phyloP scores from a whole-genome alignment of 2,329 filamentous ascomycete genomes.

The Drechslerella coelobrocha region DNA sequence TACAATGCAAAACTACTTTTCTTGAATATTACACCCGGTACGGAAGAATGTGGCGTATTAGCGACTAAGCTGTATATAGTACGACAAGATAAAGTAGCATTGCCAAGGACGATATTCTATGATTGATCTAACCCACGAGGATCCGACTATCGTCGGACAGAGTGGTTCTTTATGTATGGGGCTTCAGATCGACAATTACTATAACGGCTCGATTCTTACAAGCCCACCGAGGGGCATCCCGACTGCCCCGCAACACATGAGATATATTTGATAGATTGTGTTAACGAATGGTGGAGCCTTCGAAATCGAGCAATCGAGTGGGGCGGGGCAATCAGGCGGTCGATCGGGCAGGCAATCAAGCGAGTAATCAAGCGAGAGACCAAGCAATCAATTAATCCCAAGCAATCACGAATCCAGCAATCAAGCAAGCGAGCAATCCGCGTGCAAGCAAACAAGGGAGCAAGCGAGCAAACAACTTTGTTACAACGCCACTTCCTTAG shows the following conservation, averaged over 20 bases:
- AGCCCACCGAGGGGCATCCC: neutral
- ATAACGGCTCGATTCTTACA: neutral
- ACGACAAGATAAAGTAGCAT: neutral
- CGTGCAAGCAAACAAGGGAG: neutral
- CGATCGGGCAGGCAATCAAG: neutral
- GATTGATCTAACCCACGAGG: neutral
- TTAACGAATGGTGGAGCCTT: neutral
- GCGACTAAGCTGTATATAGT: neutral
- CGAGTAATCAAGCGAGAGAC: neutral
- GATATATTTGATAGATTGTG: neutral
- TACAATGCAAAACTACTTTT: too few relatives aligned
- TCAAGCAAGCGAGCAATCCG: neutral
- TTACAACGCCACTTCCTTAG: neutral
- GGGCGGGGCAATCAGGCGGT: too few relatives aligned
- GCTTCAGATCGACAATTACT: neutral
- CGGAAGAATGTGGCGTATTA: neutral
- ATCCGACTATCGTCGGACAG: neutral
- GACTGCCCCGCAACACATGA: neutral
- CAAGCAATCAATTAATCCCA: neutral
- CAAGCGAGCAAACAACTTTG: neutral
- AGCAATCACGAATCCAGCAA: neutral
- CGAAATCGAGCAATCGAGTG: neutral
- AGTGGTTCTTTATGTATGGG: neutral
- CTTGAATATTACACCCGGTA: too few relatives aligned
- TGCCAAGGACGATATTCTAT: neutral